phyloP scores from a whole-genome alignment of 2,329 filamentous ascomycete species.

The Endocalyx cinctus region DNA sequence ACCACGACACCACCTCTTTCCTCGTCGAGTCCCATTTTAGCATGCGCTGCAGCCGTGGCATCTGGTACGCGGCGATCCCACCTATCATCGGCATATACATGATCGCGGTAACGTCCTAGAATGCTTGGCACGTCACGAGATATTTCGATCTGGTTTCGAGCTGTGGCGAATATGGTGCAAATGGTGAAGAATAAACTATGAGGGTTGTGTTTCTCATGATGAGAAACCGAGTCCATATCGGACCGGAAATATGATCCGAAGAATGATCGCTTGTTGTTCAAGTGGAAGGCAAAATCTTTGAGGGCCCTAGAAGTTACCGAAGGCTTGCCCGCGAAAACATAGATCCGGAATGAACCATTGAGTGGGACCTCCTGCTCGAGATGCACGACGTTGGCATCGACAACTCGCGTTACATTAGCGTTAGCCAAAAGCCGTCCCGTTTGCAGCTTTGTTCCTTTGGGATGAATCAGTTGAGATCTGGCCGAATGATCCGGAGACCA shows the following conservation, averaged over 20 bases:
- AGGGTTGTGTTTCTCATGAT: conserved; percentile 80
- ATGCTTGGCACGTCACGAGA: conserved; percentile 63
- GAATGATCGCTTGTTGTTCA: conserved; percentile 67
- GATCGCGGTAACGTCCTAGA: conserved; percentile 71
- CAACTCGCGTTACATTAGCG: conserved; percentile 77
- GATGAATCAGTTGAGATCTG: conserved; percentile 64
- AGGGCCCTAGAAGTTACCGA: conserved; percentile 58
- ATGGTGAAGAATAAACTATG: conserved; percentile 80
- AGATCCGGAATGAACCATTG: conserved; percentile 84
- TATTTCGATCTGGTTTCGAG: conserved; percentile 68
- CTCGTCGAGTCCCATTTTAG: conserved; percentile 77
- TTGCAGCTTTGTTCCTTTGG: conserved; percentile 59
- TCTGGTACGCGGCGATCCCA: conserved; percentile 66
- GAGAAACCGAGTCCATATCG: conserved; percentile 59
- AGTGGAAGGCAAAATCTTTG: conserved; percentile 61
- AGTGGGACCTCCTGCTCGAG: conserved; percentile 85
- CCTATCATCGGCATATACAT: conserved; percentile 82
- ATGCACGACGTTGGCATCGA: conserved; percentile 85
- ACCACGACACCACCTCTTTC: conserved; percentile 75
- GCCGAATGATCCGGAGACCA: conserved; percentile 73
- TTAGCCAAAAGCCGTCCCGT: conserved; percentile 74
- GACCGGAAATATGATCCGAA: conserved; percentile 59
- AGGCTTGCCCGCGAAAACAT: conserved; percentile 74
- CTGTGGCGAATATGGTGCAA: conserved; percentile 67
- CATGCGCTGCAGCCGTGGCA: conserved; percentile 71